These are phyloP conservation scores for Murraya paniculata DNA, from an alignment of 345 rosid species.

Conservation along the genomic window DNA sequence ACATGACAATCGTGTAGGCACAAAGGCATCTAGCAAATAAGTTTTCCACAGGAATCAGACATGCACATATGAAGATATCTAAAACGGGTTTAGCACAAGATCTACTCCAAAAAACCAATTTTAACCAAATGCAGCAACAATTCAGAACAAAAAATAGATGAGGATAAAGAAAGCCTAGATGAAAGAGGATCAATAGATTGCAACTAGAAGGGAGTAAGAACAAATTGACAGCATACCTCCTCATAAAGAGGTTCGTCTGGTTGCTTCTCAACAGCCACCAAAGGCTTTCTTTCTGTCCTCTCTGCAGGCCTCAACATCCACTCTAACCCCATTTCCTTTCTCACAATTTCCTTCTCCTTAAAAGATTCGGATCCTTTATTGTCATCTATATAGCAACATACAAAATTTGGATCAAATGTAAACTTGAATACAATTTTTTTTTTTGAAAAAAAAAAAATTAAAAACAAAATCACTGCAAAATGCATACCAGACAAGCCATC, in stretches of 20 bases:
- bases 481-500: constrained; percentile 18
- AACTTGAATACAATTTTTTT: background rate
- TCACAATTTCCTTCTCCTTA: constrained; percentile 45
- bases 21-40: background rate
- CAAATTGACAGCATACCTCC: constrained; percentile 48
- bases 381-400: constrained; percentile 25
- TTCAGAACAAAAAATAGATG: background rate
- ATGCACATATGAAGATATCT: background rate
- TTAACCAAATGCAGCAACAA: background rate
- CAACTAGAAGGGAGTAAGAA: background rate
- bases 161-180: background rate
- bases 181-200: background rate
- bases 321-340: constrained; percentile 75
- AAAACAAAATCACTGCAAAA: background rate
- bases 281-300: constrained; percentile 33
- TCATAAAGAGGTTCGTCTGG: constrained; percentile 40
- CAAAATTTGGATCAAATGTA: background rate
- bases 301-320: constrained; percentile 80
- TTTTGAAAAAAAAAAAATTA: background rate
- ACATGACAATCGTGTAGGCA: background rate
- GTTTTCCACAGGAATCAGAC: background rate
- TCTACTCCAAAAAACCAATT: background rate
- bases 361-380: constrained; percentile 14
- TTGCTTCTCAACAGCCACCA: constrained; percentile 28
- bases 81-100: background rate